Evolutionary conservation across 1,139 yeast genomes (phyloP).

Genomic region (Sugiyamaella xylanicola): DNA sequence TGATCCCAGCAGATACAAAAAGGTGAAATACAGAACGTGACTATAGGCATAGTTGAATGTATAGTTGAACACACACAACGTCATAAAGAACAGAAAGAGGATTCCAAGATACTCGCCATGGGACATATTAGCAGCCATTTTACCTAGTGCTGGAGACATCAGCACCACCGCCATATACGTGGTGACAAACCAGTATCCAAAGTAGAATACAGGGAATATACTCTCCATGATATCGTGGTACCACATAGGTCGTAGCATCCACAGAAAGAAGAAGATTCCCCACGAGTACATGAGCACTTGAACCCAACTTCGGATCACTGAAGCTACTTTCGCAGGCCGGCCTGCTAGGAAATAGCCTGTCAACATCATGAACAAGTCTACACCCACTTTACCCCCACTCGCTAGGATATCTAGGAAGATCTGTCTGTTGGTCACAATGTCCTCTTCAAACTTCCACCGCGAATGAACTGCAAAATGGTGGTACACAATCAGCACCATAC

Average conservation of each 20-base stretch:
- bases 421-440: slow-evolving; percentile 1
- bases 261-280: slow-evolving; percentile 13
- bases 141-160: slow-evolving; percentile 18
- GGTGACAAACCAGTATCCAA: slow-evolving; percentile 20
- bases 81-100: slow-evolving; percentile 7
- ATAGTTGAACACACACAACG: slow-evolving; percentile 14
- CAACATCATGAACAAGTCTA: slow-evolving; percentile 19
- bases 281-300: slow-evolving; percentile 17
- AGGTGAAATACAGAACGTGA: slow-evolving; percentile 15
- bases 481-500: slow-evolving; percentile 17
- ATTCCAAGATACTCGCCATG: slow-evolving; percentile 14
- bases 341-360: slow-evolving; percentile 20
- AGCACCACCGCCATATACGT: slow-evolving; percentile 17
- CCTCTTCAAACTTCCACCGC: slow-evolving; percentile 9
- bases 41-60: slow-evolving; percentile 16
- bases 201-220: slow-evolving; percentile 16
- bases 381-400: slow-evolving; percentile 22
- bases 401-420: slow-evolving; percentile 1
- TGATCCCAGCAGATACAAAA: slow-evolving; percentile 17
- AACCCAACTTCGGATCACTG: slow-evolving; percentile 19
- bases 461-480: slow-evolving; percentile 17
- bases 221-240: slow-evolving; percentile 15
- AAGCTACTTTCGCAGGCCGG: slow-evolving; percentile 13
- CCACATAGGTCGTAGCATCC: not conserved
- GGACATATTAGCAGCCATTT: slow-evolving; percentile 13